Conservation (phyloP, 257 asterid species). For the Solanum chilense region DNA sequence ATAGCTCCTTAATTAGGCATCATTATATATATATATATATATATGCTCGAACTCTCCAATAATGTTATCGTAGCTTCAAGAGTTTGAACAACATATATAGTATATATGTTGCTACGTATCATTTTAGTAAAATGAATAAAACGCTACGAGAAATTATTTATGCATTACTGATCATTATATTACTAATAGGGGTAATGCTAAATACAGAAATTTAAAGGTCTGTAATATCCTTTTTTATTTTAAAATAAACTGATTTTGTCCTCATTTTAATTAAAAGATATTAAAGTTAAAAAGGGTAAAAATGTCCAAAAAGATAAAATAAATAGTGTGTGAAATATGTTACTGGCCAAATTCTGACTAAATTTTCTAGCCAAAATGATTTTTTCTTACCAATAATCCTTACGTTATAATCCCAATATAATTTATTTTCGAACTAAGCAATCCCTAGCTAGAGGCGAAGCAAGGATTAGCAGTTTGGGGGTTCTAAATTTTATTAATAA, state of each 20-base stretch:
- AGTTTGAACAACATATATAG: too few species aligned
- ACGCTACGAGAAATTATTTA: background rate
- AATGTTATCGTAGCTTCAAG: background rate
- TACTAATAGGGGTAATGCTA: background rate
- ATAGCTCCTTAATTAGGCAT: background rate
- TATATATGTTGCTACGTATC: background rate
- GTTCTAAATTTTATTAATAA: too few species aligned
- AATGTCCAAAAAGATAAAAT: too few species aligned
- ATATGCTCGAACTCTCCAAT: background rate
- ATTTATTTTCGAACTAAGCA: background rate
- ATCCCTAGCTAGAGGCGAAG: background rate
- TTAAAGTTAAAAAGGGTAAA: too few species aligned
- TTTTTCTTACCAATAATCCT: background rate
- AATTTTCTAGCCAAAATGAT: too few species aligned
- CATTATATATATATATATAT: background rate
- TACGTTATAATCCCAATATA: background rate
- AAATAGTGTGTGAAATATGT: too few species aligned
- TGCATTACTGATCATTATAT: background rate
- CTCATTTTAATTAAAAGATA: too few species aligned
- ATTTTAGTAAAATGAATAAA: background rate
- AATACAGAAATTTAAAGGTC: too few species aligned
- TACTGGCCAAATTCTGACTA: too few species aligned
- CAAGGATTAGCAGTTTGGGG: too few species aligned
- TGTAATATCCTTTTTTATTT: too few species aligned
- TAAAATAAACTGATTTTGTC: too few species aligned